These are phyloP conservation scores for Torulaspora indica DNA, from an alignment of 805 yeast species.

Conservation along the genomic window DNA sequence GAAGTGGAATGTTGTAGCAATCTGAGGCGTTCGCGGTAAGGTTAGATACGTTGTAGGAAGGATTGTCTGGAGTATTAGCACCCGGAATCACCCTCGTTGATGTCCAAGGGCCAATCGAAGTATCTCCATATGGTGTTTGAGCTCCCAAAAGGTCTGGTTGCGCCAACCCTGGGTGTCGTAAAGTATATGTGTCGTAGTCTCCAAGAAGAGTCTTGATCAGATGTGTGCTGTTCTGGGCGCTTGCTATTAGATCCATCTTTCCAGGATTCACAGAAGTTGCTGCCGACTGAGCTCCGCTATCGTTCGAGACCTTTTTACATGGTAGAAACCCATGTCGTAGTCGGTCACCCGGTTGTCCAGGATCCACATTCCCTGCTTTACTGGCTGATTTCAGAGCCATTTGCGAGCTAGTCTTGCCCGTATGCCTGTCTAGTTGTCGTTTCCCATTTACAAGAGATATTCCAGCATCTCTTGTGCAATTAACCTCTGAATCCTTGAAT, in stretches of 20 bases:
- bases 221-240: slow-evolving; percentile 15
- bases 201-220: slow-evolving; percentile 17
- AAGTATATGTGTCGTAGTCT: neutral
- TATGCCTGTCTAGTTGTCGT: too few relatives aligned
- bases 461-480: neutral
- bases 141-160: neutral
- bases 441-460: too few relatives aligned
- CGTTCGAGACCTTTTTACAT: too few relatives aligned
- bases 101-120: too few relatives aligned
- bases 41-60: too few relatives aligned
- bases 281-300: too few relatives aligned
- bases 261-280: neutral
- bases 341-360: neutral
- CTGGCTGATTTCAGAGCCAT: too few relatives aligned
- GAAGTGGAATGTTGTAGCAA: neutral
- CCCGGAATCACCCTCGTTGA: too few relatives aligned
- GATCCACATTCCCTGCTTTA: neutral
- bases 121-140: too few relatives aligned
- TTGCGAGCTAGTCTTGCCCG: too few relatives aligned
- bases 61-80: too few relatives aligned
- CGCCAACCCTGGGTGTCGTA: neutral
- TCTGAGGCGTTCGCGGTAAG: neutral
- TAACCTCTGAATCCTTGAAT: neutral
- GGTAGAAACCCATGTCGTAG: too few relatives aligned
- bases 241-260: slow-evolving; percentile 6